phyloP scores from a whole-genome alignment of 768 basidiomycete genomes.

The Cantharellus anzutake region DNA sequence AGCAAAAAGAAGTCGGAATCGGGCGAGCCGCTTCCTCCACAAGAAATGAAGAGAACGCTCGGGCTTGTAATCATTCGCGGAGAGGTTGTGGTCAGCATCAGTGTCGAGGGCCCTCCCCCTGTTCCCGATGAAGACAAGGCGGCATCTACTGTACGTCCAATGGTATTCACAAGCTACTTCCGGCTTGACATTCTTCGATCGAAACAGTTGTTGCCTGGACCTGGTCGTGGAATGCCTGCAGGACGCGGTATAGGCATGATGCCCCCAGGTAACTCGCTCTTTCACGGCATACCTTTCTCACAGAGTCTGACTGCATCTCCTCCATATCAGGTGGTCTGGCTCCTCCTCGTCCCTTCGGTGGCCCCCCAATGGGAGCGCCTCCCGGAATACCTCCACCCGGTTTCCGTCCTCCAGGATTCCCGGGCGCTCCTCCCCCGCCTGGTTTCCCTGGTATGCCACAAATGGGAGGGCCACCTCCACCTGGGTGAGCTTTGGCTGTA shows the following conservation, averaged over 20 bases:
- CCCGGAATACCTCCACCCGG: conserved; percentile 12
- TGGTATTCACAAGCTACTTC: background rate
- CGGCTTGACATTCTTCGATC: conserved; percentile 3
- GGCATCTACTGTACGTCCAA: background rate
- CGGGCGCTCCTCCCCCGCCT: conserved; percentile 58
- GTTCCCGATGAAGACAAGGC: conserved; percentile 67
- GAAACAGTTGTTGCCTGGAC: conserved; percentile 58
- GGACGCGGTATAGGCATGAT: conserved; percentile 78
- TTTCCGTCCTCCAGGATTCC: conserved; percentile 19
- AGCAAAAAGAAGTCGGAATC: conserved; percentile 72
- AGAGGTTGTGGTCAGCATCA: conserved; percentile 88
- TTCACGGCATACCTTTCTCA: background rate
- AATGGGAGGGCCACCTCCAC: conserved; percentile 24
- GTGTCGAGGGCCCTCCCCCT: conserved; percentile 90
- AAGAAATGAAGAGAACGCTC: conserved; percentile 90
- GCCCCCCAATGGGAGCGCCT: conserved; percentile 14
- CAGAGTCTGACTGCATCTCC: background rate
- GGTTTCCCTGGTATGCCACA: conserved; percentile 28
- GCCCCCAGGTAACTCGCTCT: conserved; percentile 18
- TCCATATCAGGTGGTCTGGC: conserved; percentile 9
- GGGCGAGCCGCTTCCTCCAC: conserved; percentile 23
- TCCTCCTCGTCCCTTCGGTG: conserved; percentile 21
- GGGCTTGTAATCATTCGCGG: conserved; percentile 95
- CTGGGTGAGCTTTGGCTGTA: conserved; percentile 36
- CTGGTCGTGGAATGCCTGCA: conserved; percentile 89